Evolutionary conservation across 768 basidiomycete species (phyloP).

Genomic region (Clavulina sp.): DNA sequence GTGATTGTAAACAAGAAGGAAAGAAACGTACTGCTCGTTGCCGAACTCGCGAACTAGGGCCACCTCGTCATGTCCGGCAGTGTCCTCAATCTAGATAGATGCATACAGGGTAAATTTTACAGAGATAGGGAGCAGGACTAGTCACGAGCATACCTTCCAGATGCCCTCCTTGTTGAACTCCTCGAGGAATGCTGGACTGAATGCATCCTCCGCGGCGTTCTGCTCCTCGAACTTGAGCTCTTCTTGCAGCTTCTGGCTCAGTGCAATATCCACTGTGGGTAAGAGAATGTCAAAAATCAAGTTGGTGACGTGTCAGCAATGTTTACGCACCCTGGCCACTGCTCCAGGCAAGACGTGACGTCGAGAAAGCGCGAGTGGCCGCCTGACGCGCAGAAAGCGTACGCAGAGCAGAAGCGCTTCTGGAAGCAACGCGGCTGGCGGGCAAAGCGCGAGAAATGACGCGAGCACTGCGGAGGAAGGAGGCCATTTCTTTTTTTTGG

Average conservation of each 20-base stretch:
- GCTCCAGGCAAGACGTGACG: neutral
- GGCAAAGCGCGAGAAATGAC: neutral
- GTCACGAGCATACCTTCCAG: conserved; percentile 45
- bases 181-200: conserved; percentile 59
- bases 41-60: conserved; percentile 23
- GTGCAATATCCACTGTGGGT: conserved; percentile 45
- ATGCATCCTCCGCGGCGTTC: conserved; percentile 20
- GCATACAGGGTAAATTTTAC: neutral
- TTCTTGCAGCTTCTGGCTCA: conserved; percentile 56
- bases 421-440: too few relatives aligned
- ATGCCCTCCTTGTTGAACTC: conserved; percentile 52
- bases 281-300: neutral
- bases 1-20: neutral
- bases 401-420: neutral
- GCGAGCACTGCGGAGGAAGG: neutral
- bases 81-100: conserved; percentile 18
- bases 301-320: neutral
- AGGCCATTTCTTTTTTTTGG: neutral
- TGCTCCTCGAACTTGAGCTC: conserved; percentile 82
- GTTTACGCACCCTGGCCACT: neutral
- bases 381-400: neutral
- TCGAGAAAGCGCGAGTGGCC: neutral
- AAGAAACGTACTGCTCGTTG: conserved; percentile 22
- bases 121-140: neutral
- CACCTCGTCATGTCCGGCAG: conserved; percentile 24